phyloP scores from a whole-genome alignment of 2,329 filamentous ascomycete species.

The Fusarium sublunatum region DNA sequence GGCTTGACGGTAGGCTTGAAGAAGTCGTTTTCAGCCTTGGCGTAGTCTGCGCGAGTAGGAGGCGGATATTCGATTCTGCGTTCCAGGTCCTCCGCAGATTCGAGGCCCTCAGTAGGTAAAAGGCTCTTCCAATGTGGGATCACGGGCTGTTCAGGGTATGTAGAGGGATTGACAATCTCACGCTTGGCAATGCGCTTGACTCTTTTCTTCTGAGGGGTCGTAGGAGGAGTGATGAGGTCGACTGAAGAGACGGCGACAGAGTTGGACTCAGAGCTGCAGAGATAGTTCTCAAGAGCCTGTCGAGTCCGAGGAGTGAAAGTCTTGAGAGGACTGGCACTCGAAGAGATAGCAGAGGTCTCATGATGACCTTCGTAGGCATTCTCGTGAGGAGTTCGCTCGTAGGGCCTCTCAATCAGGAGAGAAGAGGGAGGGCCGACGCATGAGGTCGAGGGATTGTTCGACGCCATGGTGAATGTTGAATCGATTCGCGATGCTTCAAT shows the following conservation, averaged over 20 bases:
- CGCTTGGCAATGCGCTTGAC: neutral
- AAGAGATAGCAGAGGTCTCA: neutral
- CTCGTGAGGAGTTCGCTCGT: neutral
- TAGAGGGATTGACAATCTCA: neutral
- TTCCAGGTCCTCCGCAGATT: slow-evolving; percentile 7
- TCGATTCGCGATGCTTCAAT: neutral
- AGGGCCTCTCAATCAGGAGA: slow-evolving; percentile 30
- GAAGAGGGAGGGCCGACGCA: slow-evolving; percentile 29
- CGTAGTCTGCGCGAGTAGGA: slow-evolving; percentile 22
- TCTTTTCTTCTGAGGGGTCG: neutral
- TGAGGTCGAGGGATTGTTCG: slow-evolving; percentile 13
- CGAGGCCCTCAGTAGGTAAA: neutral
- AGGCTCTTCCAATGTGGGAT: slow-evolving; percentile 2
- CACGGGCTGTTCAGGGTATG: neutral
- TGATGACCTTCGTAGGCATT: neutral
- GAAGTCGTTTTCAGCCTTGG: slow-evolving; percentile 1
- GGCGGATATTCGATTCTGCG: slow-evolving; percentile 14
- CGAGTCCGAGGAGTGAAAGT: slow-evolving; percentile 3
- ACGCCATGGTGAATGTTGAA: slow-evolving; percentile 8
- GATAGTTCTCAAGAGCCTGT: slow-evolving; percentile 2
- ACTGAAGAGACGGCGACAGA: slow-evolving; percentile 18
- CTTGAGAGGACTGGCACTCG: neutral
- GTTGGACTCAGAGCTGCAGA: slow-evolving; percentile 6
- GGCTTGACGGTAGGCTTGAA: slow-evolving; percentile 8
- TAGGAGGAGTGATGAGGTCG: slow-evolving; percentile 30